Percentiles rank a stretch among this genome's conserved stretches.
These are phyloP conservation scores for Cymbidium sinense DNA, from an alignment of 106 monocot genomes.

Conservation along the genomic window DNA sequence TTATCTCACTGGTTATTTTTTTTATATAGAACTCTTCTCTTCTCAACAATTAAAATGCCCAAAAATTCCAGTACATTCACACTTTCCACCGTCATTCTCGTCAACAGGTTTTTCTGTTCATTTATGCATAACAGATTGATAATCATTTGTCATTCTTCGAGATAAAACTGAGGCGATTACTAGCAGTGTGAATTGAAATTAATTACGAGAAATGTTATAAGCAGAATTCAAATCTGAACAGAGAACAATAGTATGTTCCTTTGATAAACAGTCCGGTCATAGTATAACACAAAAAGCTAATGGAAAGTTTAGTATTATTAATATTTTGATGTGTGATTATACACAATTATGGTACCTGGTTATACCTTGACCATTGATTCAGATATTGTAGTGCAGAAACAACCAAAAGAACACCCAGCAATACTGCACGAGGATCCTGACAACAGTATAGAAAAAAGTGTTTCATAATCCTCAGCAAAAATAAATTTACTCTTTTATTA, in stretches of 20 bases:
- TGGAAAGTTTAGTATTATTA: background rate
- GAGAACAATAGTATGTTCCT: background rate
- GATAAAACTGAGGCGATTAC: background rate
- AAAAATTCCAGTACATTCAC: no score
- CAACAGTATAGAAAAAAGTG: slow-evolving; percentile 5
- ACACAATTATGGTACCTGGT: slow-evolving; percentile 48
- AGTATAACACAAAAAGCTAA: background rate
- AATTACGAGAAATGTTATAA: background rate
- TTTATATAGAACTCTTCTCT: background rate
- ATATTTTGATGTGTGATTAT: background rate
- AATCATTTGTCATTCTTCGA: background rate
- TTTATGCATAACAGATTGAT: background rate
- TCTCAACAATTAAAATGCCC: background rate
- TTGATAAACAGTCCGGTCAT: background rate
- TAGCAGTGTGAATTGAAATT: background rate
- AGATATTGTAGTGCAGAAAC: slow-evolving; percentile 91
- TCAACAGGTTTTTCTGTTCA: background rate
- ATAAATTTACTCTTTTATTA: background rate
- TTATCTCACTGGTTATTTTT: background rate
- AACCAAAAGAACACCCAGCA: slow-evolving; percentile 78
- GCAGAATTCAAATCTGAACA: background rate
- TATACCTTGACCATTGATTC: slow-evolving; percentile 78
- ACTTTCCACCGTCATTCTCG: background rate
- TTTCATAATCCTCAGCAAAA: background rate
- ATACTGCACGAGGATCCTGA: slow-evolving; percentile 87